Conservation (phyloP, 148 eudicot genomes). For the Rheum nobile region DNA sequence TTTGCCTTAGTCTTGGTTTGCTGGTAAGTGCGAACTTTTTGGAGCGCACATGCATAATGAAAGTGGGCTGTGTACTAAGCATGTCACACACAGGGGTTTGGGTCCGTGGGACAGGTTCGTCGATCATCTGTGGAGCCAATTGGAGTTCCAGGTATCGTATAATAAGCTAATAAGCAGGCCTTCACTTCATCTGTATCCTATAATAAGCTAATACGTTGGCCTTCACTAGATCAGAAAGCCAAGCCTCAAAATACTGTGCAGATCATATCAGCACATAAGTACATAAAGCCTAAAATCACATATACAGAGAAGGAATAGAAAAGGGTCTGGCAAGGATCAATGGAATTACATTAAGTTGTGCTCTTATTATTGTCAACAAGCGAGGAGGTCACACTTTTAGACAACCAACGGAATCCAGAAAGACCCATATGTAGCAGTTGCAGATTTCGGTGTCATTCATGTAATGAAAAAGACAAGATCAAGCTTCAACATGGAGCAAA, state of each 20-base stretch:
- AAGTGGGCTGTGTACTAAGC: no score
- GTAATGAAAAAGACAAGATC: neutral
- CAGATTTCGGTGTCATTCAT: constrained; percentile 13
- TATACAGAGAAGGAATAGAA: neutral
- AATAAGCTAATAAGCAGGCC: no score
- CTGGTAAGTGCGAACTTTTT: no score
- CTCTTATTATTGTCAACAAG: constrained; percentile 4
- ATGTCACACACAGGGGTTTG: no score
- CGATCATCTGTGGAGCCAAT: no score
- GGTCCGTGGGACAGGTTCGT: no score
- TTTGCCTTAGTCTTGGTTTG: no score
- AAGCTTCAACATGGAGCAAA: neutral
- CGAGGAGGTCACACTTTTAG: constrained; percentile 13
- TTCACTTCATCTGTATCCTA: no score
- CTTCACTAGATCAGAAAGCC: neutral
- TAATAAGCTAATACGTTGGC: no score
- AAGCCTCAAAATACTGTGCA: neutral
- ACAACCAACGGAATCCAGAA: constrained; percentile 17
- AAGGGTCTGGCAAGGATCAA: neutral
- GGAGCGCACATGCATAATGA: no score
- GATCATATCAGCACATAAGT: neutral
- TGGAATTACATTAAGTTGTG: neutral
- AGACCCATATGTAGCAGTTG: constrained; percentile 28
- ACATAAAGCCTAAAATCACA: neutral
- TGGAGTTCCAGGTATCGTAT: no score